Conservation (phyloP, 169 alveolate species). For the Babesia microti region DNA sequence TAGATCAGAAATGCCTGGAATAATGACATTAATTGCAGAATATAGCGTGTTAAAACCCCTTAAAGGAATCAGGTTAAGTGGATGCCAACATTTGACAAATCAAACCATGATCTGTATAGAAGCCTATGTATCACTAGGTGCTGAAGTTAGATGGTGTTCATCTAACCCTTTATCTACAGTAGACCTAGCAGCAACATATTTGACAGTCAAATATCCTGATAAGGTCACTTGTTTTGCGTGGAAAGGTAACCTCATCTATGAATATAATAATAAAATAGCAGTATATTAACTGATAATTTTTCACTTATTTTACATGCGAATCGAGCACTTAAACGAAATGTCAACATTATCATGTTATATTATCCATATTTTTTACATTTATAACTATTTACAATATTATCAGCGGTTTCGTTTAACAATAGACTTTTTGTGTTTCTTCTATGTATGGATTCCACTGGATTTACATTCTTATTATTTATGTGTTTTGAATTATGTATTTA, state of each 20-base stretch:
- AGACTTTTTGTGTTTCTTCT: no score
- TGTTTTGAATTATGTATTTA: no score
- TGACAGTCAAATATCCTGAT: conserved; percentile 73
- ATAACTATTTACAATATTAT: no score
- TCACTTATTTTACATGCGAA: background rate
- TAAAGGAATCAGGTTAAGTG: conserved; percentile 87
- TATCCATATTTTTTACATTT: no score
- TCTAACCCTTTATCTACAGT: conserved; percentile 96
- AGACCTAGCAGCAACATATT: conserved; percentile 94
- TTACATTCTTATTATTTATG: no score
- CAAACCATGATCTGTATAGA: conserved; percentile 78
- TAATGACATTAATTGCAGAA: conserved; percentile 81
- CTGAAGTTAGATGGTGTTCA: conserved; percentile 93
- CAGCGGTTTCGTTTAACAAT: no score
- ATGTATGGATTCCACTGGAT: no score
- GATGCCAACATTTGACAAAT: conserved; percentile 95
- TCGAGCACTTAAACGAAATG: conserved; percentile 4
- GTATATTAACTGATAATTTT: background rate
- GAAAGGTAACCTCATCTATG: conserved; percentile 58
- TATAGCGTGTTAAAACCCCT: conserved; percentile 79
- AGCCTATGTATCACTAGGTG: conserved; percentile 77
- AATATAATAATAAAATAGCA: conserved; percentile 1
- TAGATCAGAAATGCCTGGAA: conserved; percentile 89
- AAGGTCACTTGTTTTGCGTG: conserved; percentile 92
- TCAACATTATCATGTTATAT: background rate